Evolutionary conservation across 2,329 filamentous ascomycete species (phyloP), one percentile per base, ranked within the genome.

Genomic region (Clarireedia monteithiana): DNA sequence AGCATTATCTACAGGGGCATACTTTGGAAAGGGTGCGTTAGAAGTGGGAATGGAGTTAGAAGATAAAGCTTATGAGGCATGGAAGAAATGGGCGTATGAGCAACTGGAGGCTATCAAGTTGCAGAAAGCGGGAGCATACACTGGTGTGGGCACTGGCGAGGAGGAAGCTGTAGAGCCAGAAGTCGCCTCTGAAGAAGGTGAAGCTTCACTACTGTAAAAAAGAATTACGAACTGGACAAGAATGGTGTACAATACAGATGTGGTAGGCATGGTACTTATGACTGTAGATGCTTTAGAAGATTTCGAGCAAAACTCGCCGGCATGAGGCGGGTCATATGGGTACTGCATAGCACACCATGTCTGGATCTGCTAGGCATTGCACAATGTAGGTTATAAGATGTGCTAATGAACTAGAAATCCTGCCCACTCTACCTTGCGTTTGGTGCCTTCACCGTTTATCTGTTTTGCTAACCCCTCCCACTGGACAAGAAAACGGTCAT

Each of bases 1-100:
- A 73, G 92, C 94, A 27, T 77, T 84, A 60, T 82, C 88, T 65
- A 86, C 88, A 5, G 94, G 94, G 53, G 91, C 91, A 50, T 90
- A 90, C 77, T 97, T 97, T 70, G 90, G 90, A 70, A 88, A 86
- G 71, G 78, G 82, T 44, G 79, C 81, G 58, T 70, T 91, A 51
- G 85, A 95, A 58, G 77, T 95, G 56, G 84, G 89, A 62, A 88
- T 94, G 83, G 76, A 85, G 60, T 77, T 96, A 53, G 94, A 99
- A 73, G 84, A 95, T 72, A 73, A 79, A 64, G 77, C 83, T 58
- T 95, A 84, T 71, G 89, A 96, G 72, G 75, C 77, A 60, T 99
- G 94, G 94, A 92, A 91, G 78, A 67, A 67, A 26, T 95, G 90
- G 88, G 90, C 91, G 2, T 67, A 67, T 49, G 72, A 71, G 59